Evolutionary conservation across 805 yeast species (phyloP), one percentile per base, ranked within the genome.

Genomic region (Teunomyces stri): DNA sequence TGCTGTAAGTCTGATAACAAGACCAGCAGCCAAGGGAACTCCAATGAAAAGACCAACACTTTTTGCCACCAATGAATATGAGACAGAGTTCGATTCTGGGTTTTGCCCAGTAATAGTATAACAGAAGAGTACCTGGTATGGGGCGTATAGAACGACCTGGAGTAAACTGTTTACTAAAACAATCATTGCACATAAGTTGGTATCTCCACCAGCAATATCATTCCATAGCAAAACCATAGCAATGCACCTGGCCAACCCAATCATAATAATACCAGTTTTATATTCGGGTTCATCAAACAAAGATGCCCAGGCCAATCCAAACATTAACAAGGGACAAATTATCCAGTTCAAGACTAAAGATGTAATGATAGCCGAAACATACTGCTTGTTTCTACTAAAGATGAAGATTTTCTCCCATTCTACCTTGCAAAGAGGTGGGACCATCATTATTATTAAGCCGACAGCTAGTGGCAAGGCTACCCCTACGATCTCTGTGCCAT

Each of bases 161-260:
- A 80, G 55, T 16, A 79, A 33, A 44, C 80, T 73, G 60, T 80
- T 80, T 38, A 78, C 57, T 5, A 78, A 61, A 2, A 81, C 84
- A n/a, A 80, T 53, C 6, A 78, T 54, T 3, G 80, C 81, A 60
- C 85, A 80, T 37, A 78, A 58, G 35, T 68, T 69, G 40, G 63
- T 61, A 55, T 79, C 81, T 5, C 85, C 85, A 6, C 63, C 71
- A 2, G 84, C 80, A 13, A 81, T 64, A 27, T 76, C 72, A 55
- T 76, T 80, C 85, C 85, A 80, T 22, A 80, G 58, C 43, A 81
- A 61, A 1, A 80, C 85, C 85, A 81, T 80, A 18, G 85, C 85
- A 51, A 80, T 79, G 56, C 85, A 80, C 48, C 85, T 62, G 5
- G 83, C 85, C 30, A 78, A 47, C 1, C 85, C 85, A 40, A 81